Conservation (phyloP, 768 basidiomycete genomes). For the Leccinum rimulosum region DNA sequence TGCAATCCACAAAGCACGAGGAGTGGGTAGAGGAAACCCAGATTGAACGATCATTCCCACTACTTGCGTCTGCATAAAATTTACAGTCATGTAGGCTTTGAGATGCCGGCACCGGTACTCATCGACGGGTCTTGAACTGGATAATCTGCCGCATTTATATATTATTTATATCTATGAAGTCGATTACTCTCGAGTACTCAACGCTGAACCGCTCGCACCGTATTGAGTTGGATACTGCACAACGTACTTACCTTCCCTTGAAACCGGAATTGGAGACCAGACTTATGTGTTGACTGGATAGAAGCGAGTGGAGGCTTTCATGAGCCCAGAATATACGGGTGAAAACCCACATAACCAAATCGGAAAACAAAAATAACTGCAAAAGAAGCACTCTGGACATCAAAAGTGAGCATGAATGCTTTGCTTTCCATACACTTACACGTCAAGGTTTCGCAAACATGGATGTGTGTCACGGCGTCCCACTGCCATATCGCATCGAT, state of each 20-base stretch:
- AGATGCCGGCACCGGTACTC: background rate
- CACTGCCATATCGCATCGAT: no score
- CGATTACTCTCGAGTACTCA: background rate
- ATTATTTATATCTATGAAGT: background rate
- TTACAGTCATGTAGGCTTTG: conserved; percentile 26
- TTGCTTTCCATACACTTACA: no score
- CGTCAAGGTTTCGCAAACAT: no score
- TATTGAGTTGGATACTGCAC: no score
- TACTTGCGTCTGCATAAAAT: no score
- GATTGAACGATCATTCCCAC: conserved; percentile 24
- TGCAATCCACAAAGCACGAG: conserved; percentile 20
- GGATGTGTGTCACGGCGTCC: no score
- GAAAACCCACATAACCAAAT: no score
- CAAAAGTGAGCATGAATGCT: no score
- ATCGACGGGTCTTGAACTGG: background rate
- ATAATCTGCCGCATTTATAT: background rate
- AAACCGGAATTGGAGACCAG: background rate
- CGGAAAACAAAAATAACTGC: no score
- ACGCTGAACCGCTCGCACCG: no score
- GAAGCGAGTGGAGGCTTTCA: background rate
- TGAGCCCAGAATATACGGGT: background rate
- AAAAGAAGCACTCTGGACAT: no score
- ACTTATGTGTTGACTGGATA: background rate
- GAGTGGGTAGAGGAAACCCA: conserved; percentile 20
- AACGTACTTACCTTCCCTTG: background rate